Conservation (phyloP, 2,329 filamentous ascomycete genomes). For the Diaporthe aspalathi region DNA sequence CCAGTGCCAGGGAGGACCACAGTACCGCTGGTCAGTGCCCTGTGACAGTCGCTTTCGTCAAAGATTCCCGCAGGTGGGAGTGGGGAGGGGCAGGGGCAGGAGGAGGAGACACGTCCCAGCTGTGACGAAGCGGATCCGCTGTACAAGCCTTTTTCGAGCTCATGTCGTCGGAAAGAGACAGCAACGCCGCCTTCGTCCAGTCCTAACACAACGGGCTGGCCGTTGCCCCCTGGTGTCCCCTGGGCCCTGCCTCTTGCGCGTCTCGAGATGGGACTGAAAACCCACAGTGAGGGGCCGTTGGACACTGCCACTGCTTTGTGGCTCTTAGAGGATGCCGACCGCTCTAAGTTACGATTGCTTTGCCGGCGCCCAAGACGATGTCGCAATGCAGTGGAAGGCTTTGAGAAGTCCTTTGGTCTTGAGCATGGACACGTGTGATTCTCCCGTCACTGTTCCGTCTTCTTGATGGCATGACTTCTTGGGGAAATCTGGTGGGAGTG, state of each 20-base stretch:
- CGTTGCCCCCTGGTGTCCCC: constrained; percentile 34
- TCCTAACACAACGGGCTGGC: constrained; percentile 25
- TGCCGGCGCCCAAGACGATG: constrained; percentile 4
- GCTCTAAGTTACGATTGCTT: neutral
- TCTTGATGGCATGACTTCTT: constrained; percentile 15
- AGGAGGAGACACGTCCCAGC: constrained; percentile 23
- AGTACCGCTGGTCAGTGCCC: constrained; percentile 34
- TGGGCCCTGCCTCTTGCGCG: constrained; percentile 36
- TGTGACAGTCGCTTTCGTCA: constrained; percentile 36
- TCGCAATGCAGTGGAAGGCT: neutral
- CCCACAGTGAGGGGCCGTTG: constrained; percentile 35
- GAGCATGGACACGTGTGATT: neutral
- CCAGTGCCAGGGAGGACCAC: constrained; percentile 29
- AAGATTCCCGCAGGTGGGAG: constrained; percentile 28
- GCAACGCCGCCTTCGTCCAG: constrained; percentile 12
- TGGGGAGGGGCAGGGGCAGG: constrained; percentile 31
- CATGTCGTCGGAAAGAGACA: constrained; percentile 24
- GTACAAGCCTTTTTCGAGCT: constrained; percentile 32
- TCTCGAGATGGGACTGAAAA: constrained; percentile 26
- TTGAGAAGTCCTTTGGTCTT: neutral
- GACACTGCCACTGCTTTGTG: constrained; percentile 37
- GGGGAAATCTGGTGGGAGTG: constrained; percentile 3
- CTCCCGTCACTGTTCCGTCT: constrained; percentile 28
- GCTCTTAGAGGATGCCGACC: constrained; percentile 9
- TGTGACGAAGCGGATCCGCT: constrained; percentile 37